phyloP scores from a whole-genome alignment of 2,329 filamentous ascomycete species.

The Lithohypha guttulata region DNA sequence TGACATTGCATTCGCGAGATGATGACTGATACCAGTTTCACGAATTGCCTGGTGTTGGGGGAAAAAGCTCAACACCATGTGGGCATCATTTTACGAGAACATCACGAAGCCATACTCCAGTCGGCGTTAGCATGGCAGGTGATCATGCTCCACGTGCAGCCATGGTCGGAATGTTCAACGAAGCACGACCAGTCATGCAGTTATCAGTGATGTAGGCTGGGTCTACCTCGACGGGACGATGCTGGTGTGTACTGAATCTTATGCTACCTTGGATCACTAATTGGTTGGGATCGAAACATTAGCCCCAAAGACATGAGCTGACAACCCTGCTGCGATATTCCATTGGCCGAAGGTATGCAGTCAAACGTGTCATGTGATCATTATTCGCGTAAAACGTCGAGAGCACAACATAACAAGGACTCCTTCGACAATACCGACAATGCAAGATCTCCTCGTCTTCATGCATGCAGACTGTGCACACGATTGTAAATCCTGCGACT shows the following conservation, averaged over 20 bases:
- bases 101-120: slow-evolving; percentile 8
- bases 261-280: slow-evolving; percentile 4
- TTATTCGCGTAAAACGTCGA: background rate
- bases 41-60: no score
- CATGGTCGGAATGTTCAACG: slow-evolving; percentile 7
- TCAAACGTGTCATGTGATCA: slow-evolving; percentile 7
- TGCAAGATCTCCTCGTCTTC: no score
- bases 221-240: slow-evolving; percentile 14
- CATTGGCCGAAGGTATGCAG: slow-evolving; percentile 12
- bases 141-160: slow-evolving; percentile 6
- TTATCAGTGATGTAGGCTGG: slow-evolving; percentile 17
- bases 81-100: slow-evolving; percentile 8
- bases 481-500: no score
- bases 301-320: slow-evolving; percentile 2
- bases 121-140: slow-evolving; percentile 14
- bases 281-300: slow-evolving; percentile 4
- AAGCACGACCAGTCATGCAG: slow-evolving; percentile 19
- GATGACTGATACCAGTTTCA: no score
- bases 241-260: slow-evolving; percentile 11
- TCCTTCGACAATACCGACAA: no score
- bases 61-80: slow-evolving; percentile 5
- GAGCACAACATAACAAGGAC: background rate
- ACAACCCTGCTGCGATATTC: slow-evolving; percentile 16
- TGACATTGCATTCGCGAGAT: no score
- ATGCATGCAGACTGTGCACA: no score